Percentiles rank a stretch among this genome's conserved stretches.
phyloP scores from a whole-genome alignment of 257 asterid genomes.

The Przewalskia tangutica region DNA sequence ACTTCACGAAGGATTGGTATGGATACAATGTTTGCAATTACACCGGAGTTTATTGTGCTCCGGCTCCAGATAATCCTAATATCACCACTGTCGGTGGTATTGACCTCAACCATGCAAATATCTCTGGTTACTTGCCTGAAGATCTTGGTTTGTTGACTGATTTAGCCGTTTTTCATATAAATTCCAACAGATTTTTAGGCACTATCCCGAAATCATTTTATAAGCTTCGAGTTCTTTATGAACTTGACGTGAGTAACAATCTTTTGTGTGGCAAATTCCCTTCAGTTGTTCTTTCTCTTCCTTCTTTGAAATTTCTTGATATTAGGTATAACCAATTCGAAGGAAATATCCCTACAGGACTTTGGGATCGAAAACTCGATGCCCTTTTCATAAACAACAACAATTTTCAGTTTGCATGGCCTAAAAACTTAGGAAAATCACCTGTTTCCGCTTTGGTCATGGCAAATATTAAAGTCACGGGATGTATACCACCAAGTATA shows the following conservation, averaged over 20 bases:
- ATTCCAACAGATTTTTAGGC: constrained; percentile 58
- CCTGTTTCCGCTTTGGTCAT: constrained; percentile 64
- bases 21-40: constrained; percentile 64
- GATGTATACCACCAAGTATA: constrained; percentile 58
- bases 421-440: constrained; percentile 56
- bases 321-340: constrained; percentile 52
- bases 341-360: constrained; percentile 43
- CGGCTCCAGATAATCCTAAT: constrained; percentile 50
- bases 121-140: constrained; percentile 52
- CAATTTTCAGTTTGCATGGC: constrained; percentile 34
- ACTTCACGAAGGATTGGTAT: constrained; percentile 66
- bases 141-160: constrained; percentile 62
- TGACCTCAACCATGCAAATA: constrained; percentile 61
- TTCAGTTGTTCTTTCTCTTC: constrained; percentile 38
- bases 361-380: constrained; percentile 53
- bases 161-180: constrained; percentile 66
- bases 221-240: constrained; percentile 40
- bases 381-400: constrained; percentile 79
- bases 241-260: constrained; percentile 82
- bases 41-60: constrained; percentile 71
- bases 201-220: constrained; percentile 31
- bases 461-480: constrained; percentile 48
- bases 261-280: constrained; percentile 58
- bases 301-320: constrained; percentile 50
- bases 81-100: constrained; percentile 67